These are phyloP conservation scores for Aureobasidium zeae DNA, from an alignment of 2,329 filamentous ascomycete species.

Conservation along the genomic window DNA sequence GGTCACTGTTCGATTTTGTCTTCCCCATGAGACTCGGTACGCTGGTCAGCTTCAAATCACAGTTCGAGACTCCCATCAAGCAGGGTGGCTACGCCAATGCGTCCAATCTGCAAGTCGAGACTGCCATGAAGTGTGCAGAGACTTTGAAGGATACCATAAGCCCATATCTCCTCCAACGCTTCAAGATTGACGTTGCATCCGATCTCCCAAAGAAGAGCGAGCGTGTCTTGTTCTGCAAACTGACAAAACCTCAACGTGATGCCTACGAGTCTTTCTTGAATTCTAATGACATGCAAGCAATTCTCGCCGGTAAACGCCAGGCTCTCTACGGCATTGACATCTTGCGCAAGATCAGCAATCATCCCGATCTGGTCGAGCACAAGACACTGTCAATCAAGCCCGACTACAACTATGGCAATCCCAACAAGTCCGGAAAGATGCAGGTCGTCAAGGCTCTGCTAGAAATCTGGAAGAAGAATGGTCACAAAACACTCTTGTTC, in stretches of 20 bases:
- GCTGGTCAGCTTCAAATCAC: slow-evolving; percentile 76
- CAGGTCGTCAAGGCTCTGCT: slow-evolving; percentile 83
- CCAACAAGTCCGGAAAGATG: slow-evolving; percentile 84
- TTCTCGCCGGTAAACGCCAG: slow-evolving; percentile 64
- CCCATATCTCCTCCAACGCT: slow-evolving; percentile 81
- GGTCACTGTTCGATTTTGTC: slow-evolving; percentile 96
- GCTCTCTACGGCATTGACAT: slow-evolving; percentile 85
- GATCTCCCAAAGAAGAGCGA: slow-evolving; percentile 94
- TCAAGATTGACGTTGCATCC: slow-evolving; percentile 88
- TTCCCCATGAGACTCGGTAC: slow-evolving; percentile 93
- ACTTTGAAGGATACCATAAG: slow-evolving; percentile 89
- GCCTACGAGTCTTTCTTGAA: slow-evolving; percentile 73
- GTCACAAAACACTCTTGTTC: slow-evolving; percentile 89
- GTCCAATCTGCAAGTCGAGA: slow-evolving; percentile 87
- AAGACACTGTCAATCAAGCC: slow-evolving; percentile 48
- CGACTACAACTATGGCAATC: slow-evolving; percentile 68
- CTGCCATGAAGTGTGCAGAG: slow-evolving; percentile 86
- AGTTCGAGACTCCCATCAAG: slow-evolving; percentile 90
- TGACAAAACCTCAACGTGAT: slow-evolving; percentile 68
- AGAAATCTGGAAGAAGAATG: slow-evolving; percentile 81
- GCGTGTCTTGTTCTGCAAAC: slow-evolving; percentile 89
- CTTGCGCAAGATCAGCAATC: slow-evolving; percentile 93
- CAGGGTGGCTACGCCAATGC: slow-evolving; percentile 93
- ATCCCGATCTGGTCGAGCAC: slow-evolving; percentile 77
- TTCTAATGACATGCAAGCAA: slow-evolving; percentile 78